Conservation (phyloP, 2,329 filamentous ascomycete genomes). For the Sarocladium brachiariae region DNA sequence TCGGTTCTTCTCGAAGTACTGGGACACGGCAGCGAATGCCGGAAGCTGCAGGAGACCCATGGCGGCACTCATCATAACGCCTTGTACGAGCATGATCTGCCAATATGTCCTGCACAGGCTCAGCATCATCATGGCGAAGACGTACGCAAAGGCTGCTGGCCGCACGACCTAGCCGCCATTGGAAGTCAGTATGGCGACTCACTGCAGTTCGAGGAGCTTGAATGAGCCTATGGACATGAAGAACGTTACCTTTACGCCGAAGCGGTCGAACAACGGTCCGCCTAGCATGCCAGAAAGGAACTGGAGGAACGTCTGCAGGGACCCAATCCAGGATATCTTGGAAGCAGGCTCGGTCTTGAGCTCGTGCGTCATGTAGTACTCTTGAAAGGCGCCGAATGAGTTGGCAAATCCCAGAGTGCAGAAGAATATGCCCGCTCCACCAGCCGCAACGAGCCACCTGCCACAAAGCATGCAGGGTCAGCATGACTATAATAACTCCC, state of each 20-base stretch:
- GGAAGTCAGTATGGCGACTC: constrained; percentile 26
- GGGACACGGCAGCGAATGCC: constrained; percentile 35
- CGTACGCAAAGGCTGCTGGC: constrained; percentile 24
- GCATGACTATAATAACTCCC: neutral
- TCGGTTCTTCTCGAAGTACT: constrained; percentile 41
- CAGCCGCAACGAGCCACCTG: constrained; percentile 32
- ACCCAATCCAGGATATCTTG: constrained; percentile 36
- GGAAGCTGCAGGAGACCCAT: constrained; percentile 38
- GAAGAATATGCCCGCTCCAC: constrained; percentile 29
- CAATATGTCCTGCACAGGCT: constrained; percentile 39
- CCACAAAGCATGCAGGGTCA: neutral
- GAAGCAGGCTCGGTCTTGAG: constrained; percentile 24
- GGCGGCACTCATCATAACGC: constrained; percentile 33
- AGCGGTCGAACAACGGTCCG: constrained; percentile 35
- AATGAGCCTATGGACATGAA: constrained; percentile 26
- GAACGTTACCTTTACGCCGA: constrained; percentile 20
- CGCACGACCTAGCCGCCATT: constrained; percentile 20
- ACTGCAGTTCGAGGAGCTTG: constrained; percentile 34
- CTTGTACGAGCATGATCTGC: constrained; percentile 46
- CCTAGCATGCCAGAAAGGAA: constrained; percentile 27
- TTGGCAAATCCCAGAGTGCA: constrained; percentile 34
- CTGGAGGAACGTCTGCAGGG: constrained; percentile 27
- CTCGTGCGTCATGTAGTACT: constrained; percentile 33
- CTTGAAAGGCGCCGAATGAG: constrained; percentile 38
- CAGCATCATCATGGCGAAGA: constrained; percentile 36